A percentile compares a stretch with the other conserved stretches of the same genome.
Conservation (phyloP, 2,329 filamentous ascomycete genomes). For the Passalora sequoiae region DNA sequence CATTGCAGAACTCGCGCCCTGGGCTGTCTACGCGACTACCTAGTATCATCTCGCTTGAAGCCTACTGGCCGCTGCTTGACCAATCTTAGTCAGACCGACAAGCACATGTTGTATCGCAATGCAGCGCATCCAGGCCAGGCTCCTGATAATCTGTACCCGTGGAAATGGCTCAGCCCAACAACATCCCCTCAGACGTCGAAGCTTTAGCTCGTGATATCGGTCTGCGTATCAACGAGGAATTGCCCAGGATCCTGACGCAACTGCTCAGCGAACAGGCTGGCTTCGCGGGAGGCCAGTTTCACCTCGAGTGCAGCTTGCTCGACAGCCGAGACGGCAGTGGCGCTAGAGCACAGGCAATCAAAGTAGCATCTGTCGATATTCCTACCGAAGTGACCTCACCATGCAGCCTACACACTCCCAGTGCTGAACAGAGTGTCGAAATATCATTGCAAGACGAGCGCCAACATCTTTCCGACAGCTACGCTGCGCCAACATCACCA, state of each 20-base stretch:
- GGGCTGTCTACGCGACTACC: no score
- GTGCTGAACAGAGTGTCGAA: slow-evolving; percentile 18
- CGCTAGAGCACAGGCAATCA: slow-evolving; percentile 8
- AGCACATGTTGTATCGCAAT: no score
- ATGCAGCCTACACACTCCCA: slow-evolving; percentile 4
- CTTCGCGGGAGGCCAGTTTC: slow-evolving; percentile 14
- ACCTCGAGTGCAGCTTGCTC: slow-evolving; percentile 19
- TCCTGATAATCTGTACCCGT: no score
- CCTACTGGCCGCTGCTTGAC: no score
- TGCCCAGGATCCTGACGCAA: slow-evolving; percentile 15
- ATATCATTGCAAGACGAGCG: not conserved
- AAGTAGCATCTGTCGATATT: slow-evolving; percentile 18
- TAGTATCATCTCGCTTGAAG: no score
- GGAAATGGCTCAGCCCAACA: slow-evolving; percentile 2
- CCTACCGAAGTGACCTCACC: slow-evolving; percentile 11
- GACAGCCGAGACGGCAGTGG: slow-evolving; percentile 8
- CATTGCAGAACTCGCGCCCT: no score
- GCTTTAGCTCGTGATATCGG: slow-evolving; percentile 18
- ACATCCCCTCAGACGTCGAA: slow-evolving; percentile 13
- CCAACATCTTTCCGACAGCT: not conserved
- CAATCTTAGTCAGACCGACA: no score
- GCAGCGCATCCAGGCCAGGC: no score
- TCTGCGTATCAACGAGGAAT: slow-evolving; percentile 16
- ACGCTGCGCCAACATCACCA: slow-evolving; percentile 1
- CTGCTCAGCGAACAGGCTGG: slow-evolving; percentile 12